Conservation (phyloP, 352 stramenopile species). For the Aphanomyces cochlioides region DNA sequence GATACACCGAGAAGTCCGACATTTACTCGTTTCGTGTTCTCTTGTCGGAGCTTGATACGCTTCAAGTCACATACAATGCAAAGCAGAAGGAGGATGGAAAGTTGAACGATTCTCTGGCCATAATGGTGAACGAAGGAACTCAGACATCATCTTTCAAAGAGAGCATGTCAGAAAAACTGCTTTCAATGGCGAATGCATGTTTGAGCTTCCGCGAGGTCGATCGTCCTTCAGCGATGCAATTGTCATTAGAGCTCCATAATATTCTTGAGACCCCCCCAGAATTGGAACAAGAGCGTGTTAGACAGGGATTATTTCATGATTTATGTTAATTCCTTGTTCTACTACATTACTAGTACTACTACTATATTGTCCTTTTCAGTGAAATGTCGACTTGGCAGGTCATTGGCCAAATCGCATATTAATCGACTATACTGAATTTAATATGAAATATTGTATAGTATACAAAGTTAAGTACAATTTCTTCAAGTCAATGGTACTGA, state of each 20-base stretch:
- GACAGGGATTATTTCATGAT: no score
- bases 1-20: constrained; percentile 28
- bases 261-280: constrained; percentile 42
- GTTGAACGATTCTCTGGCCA: constrained; percentile 22
- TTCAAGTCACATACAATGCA: constrained; percentile 18
- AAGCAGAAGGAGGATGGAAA: constrained; percentile 22
- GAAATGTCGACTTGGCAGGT: not conserved
- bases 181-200: constrained; percentile 56
- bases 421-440: no score
- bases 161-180: constrained; percentile 48
- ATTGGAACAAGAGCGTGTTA: no score
- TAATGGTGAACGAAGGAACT: constrained; percentile 56
- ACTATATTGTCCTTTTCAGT: constrained; percentile 2
- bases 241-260: constrained; percentile 73
- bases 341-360: no score
- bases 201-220: constrained; percentile 57
- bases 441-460: no score
- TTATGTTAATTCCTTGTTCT: no score
- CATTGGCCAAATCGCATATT: not conserved
- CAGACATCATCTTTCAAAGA: constrained; percentile 56
- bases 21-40: constrained; percentile 30
- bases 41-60: constrained; percentile 24
- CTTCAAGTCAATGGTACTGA: no score
- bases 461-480: no score
- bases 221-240: constrained; percentile 66